These are phyloP conservation scores for Mycena polygramma DNA, from an alignment of 768 basidiomycete species.

Conservation along the genomic window DNA sequence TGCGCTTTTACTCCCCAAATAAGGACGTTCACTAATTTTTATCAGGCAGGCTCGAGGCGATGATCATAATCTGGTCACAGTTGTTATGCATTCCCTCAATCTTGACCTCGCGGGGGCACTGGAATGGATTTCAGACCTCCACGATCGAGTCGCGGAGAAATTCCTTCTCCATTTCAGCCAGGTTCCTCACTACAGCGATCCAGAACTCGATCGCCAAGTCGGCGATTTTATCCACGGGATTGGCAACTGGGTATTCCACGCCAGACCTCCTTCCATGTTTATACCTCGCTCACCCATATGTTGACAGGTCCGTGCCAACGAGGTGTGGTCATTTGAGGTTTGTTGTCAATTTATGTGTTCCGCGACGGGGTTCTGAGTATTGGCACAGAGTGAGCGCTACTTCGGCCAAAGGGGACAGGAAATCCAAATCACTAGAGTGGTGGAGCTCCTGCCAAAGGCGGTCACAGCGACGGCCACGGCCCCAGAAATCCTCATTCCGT, in stretches of 20 bases:
- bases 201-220: background rate
- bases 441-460: slow-evolving; percentile 11
- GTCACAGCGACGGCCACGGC: background rate
- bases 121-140: background rate
- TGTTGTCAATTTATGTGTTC: background rate
- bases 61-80: slow-evolving; percentile 6
- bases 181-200: background rate
- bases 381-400: slow-evolving; percentile 9
- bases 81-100: slow-evolving; percentile 2
- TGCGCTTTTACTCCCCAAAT: slow-evolving; percentile 17
- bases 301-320: slow-evolving; percentile 1
- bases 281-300: background rate
- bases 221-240: background rate
- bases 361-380: background rate
- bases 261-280: background rate
- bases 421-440: background rate
- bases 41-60: slow-evolving; percentile 6
- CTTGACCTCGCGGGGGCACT: background rate
- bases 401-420: slow-evolving; percentile 1
- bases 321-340: slow-evolving; percentile 10
- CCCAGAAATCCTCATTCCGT: slow-evolving; percentile 14
- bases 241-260: slow-evolving; percentile 18
- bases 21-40: background rate
- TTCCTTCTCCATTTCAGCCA: background rate
- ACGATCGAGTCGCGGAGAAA: background rate